Conservation (phyloP, 129 eudicot species). For the Helichrysum umbraculigerum region DNA sequence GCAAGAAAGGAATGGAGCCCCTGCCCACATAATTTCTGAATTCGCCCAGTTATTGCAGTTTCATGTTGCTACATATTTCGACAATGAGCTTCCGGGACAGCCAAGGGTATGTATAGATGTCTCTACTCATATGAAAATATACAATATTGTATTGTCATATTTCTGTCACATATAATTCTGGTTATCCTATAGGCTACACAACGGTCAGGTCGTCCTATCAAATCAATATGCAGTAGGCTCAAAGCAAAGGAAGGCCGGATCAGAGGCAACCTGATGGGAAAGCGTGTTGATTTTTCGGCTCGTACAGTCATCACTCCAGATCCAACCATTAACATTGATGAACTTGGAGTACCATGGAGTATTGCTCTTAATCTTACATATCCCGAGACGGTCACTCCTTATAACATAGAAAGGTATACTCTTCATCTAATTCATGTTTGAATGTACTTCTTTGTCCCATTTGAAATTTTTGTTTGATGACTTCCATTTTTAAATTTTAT, state of each 20-base stretch:
- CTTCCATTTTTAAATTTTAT: background rate
- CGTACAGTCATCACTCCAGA: slow-evolving; percentile 98
- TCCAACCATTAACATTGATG: slow-evolving; percentile 91
- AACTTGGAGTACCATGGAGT: slow-evolving; percentile 98
- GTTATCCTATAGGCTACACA: slow-evolving; percentile 74
- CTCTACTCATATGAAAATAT: background rate
- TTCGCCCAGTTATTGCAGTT: slow-evolving; percentile 95
- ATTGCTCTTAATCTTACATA: slow-evolving; percentile 93
- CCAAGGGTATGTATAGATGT: slow-evolving; percentile 66
- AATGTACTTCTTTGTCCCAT: background rate
- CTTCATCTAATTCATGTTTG: background rate
- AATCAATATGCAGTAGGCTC: slow-evolving; percentile 94
- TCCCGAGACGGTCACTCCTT: slow-evolving; percentile 97
- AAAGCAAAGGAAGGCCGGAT: slow-evolving; percentile 95
- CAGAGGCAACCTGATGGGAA: slow-evolving; percentile 95
- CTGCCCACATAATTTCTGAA: slow-evolving; percentile 95
- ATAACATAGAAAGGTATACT: slow-evolving; percentile 84
- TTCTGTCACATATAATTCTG: background rate
- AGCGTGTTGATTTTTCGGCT: slow-evolving; percentile 98
- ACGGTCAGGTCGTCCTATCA: slow-evolving; percentile 92
- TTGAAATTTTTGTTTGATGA: background rate
- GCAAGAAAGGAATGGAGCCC: slow-evolving; percentile 98
- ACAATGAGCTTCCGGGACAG: slow-evolving; percentile 96
- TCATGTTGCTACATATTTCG: slow-evolving; percentile 93
- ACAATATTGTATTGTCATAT: background rate